Evolutionary conservation across 306 rosid genomes (phyloP), one percentile per base, ranked within the genome.

Genomic region (Alnus rubra): DNA sequence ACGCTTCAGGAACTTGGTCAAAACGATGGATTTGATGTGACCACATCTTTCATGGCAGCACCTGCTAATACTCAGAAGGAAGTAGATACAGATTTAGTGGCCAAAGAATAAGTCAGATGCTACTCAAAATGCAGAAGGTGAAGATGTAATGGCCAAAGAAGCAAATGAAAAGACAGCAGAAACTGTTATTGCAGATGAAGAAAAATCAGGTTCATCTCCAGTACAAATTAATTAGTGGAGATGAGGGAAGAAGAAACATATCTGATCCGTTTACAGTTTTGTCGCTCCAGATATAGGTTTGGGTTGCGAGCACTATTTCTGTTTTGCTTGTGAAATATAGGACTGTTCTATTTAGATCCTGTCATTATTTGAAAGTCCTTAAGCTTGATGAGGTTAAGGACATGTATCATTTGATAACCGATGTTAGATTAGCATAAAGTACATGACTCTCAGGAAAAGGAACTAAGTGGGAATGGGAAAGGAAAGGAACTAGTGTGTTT

Each of bases 21-120:
- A 58, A 82, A 64, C 47, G 16, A 53, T 62, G 71, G 10, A 37
- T 71, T 51, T 65, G 35, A 35, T 7, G 12, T 30, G n/a, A 42
- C 19, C 9, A 12, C 79, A 74, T 49, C 75, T 2, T 9, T 39
- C 6, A 16, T 10, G 28, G 45, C 50, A 72, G n/a, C 74, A 51
- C 52, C 73, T 37, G 79, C 79, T 52, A 50, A 83, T 56, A 39
- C 69, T 49, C 13, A 2, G 47, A 68, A 68, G 80, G 75, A 56
- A 75, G 69, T 79, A 48, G 75, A 52, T 54, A 13, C 55, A 15
- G 59, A 28, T 74, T 55, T 15, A 30, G 58, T 28, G 30, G 49
- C 39, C 68, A 28, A 75, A 68, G 76, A 78, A 78, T 16, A 53
- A 50, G 51, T 67, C 50, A 64, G 9, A 64, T 67, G 72, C 72